Conservation (phyloP, 1,284 basidiomycete genomes). For the Neotropicomus parvogracilis region DNA sequence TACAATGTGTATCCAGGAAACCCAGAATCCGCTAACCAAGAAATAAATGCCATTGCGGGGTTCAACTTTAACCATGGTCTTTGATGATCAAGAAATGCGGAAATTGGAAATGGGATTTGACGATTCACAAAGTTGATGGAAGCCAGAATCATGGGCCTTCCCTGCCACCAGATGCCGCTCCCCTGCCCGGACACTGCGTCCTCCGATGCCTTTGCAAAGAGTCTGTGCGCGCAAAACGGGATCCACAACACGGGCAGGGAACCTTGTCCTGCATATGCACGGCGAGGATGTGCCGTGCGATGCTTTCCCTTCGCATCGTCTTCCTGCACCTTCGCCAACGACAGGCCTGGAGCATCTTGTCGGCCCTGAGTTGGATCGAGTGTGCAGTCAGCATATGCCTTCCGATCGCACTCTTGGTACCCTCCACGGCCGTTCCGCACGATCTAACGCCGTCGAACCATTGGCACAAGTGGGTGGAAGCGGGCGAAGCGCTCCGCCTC, state of each 20-base stretch:
- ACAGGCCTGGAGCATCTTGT: conserved; percentile 10
- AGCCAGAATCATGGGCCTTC: background rate
- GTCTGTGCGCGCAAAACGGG: conserved; percentile 22
- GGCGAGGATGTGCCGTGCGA: conserved; percentile 22
- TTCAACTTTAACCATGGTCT: background rate
- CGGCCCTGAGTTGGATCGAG: background rate
- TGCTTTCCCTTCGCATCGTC: conserved; percentile 25
- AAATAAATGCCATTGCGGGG: background rate
- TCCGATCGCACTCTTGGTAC: conserved; percentile 15
- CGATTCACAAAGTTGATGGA: background rate
- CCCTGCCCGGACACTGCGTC: conserved; percentile 8
- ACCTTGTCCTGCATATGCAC: conserved; percentile 24
- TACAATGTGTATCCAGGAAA: background rate
- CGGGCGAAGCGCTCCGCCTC: background rate
- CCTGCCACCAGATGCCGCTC: background rate
- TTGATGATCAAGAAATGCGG: background rate
- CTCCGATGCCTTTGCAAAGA: conserved; percentile 26
- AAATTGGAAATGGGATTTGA: background rate
- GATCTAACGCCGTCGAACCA: conserved; percentile 4
- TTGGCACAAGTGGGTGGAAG: conserved; percentile 5
- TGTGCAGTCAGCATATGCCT: conserved; percentile 15
- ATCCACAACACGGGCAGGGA: conserved; percentile 13
- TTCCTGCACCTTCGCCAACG: conserved; percentile 16
- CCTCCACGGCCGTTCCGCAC: conserved; percentile 4
- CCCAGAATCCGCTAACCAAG: background rate